Evolutionary conservation across 2,329 filamentous ascomycete genomes (phyloP).

Genomic region (Aspergillus sp.): DNA sequence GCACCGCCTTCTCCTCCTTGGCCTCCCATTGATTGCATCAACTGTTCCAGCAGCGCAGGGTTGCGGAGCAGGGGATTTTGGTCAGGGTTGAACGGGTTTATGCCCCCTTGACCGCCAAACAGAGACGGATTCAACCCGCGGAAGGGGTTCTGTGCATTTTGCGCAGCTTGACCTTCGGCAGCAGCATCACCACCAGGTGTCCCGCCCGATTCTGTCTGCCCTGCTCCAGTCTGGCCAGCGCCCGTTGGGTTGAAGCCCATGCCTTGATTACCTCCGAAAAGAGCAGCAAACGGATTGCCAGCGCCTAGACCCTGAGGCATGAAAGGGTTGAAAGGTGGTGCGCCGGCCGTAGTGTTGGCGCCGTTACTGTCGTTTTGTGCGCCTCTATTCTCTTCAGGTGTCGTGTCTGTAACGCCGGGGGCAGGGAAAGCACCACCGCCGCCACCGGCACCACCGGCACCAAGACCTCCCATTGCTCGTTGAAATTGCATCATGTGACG

Average conservation of each 20-base stretch:
- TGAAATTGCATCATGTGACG: slow-evolving; percentile 82
- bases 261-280: slow-evolving; percentile 49
- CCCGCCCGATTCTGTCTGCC: slow-evolving; percentile 31
- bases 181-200: slow-evolving; percentile 28
- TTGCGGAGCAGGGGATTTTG: slow-evolving; percentile 60
- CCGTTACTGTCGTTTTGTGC: slow-evolving; percentile 39
- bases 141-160: slow-evolving; percentile 59
- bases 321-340: slow-evolving; percentile 32
- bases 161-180: slow-evolving; percentile 35
- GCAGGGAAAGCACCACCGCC: slow-evolving; percentile 69
- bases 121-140: slow-evolving; percentile 59
- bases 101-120: slow-evolving; percentile 42
- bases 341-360: slow-evolving; percentile 2
- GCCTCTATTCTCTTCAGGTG: slow-evolving; percentile 54
- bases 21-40: slow-evolving; percentile 54
- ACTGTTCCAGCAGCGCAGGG: slow-evolving; percentile 57
- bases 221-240: slow-evolving; percentile 28
- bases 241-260: slow-evolving; percentile 29
- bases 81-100: slow-evolving; percentile 48
- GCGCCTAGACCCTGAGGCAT: slow-evolving; percentile 26
- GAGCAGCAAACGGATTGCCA: slow-evolving; percentile 62
- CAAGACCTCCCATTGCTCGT: slow-evolving; percentile 58
- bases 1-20: slow-evolving; percentile 35
- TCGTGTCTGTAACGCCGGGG: slow-evolving; percentile 87
- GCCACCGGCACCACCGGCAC: slow-evolving; percentile 43